Evolutionary conservation across 163 green algal species (phyloP).

Genomic region (Coccomyxa subellipsoidea): DNA sequence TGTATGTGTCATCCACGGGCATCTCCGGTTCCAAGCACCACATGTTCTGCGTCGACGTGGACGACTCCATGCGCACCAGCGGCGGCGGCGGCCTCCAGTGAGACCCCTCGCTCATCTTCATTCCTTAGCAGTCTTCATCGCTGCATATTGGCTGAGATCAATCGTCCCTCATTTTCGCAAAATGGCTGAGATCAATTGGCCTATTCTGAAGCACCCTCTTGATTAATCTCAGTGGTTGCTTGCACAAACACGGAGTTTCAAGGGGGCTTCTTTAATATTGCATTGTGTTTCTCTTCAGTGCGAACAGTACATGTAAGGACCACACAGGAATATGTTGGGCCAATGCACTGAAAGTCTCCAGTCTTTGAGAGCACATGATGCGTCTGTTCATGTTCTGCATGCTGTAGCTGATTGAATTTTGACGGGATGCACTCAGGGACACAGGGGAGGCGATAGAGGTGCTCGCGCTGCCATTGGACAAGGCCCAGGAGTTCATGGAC

Average conservation of each 20-base stretch:
- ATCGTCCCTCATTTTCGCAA: background rate
- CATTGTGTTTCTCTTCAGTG: too few relatives aligned
- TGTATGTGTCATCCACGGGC: slow-evolving; percentile 35
- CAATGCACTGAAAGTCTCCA: too few relatives aligned
- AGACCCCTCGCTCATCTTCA: too few relatives aligned
- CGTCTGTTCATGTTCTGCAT: too few relatives aligned
- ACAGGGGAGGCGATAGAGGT: slow-evolving; percentile 85
- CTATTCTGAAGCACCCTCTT: background rate
- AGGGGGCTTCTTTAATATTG: too few relatives aligned
- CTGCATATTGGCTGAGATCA: background rate
- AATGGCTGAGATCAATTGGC: background rate
- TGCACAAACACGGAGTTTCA: too few relatives aligned
- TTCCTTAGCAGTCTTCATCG: too few relatives aligned
- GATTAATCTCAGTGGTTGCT: too few relatives aligned
- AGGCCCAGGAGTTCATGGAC: slow-evolving; percentile 51
- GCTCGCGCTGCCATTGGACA: slow-evolving; percentile 64
- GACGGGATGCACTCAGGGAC: slow-evolving; percentile 7
- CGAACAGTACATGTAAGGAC: too few relatives aligned
- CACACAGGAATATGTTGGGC: too few relatives aligned
- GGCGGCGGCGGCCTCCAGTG: slow-evolving; percentile 53
- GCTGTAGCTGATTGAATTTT: background rate
- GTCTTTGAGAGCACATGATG: too few relatives aligned
- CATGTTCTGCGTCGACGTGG: slow-evolving; percentile 66
- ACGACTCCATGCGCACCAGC: slow-evolving; percentile 46
- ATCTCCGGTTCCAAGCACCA: slow-evolving; percentile 44